phyloP scores from a whole-genome alignment of 441 rosid species.

The Omphalea diandra region DNA sequence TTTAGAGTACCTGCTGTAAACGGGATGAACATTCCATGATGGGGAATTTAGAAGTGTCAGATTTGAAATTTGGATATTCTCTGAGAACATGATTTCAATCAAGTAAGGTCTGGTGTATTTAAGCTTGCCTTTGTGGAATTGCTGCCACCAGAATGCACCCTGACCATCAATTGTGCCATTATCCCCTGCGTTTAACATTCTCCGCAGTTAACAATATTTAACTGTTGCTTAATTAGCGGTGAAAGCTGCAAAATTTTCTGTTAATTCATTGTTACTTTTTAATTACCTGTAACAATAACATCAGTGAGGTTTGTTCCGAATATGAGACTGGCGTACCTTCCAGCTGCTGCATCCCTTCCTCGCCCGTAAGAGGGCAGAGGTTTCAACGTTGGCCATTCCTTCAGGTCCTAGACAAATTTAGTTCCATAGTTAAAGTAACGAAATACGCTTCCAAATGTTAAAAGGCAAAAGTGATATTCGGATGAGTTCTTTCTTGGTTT shows the following conservation, averaged over 20 bases:
- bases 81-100: conserved; percentile 76
- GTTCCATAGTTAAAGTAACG: not conserved
- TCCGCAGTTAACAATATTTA: not conserved
- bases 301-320: conserved; percentile 71
- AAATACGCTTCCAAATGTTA: too few relatives aligned
- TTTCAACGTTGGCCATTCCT: conserved; percentile 53
- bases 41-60: conserved; percentile 74
- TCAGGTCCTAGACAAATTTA: conserved; percentile 38
- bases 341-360: conserved; percentile 66
- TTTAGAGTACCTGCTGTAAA: conserved; percentile 58
- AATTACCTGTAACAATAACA: conserved; percentile 61
- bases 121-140: conserved; percentile 48
- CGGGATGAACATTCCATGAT: conserved; percentile 79
- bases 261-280: not conserved
- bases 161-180: conserved; percentile 85
- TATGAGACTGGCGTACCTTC: conserved; percentile 60
- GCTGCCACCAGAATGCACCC: conserved; percentile 74
- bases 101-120: conserved; percentile 69
- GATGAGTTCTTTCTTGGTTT: too few relatives aligned
- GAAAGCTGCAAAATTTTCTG: not conserved
- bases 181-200: conserved; percentile 41
- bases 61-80: conserved; percentile 61
- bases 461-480: too few relatives aligned
- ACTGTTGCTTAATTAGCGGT: not conserved
- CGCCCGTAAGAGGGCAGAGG: conserved; percentile 64